Base-by-base conservation (phyloP, 352 stramenopile genomes). In the Globisporangium acanthophoron region DNA sequence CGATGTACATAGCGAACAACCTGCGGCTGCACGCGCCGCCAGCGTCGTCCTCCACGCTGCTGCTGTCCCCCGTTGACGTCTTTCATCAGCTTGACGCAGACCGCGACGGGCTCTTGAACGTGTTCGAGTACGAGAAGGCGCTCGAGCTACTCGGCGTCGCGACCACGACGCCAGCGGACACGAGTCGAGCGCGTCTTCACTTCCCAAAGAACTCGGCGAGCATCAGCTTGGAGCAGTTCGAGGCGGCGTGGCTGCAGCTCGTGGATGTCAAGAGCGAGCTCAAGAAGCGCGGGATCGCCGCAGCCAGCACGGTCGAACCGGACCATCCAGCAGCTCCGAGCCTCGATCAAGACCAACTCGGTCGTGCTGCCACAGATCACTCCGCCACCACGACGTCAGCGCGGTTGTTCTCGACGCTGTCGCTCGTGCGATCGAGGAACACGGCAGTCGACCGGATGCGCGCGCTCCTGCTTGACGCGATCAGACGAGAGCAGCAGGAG, bases 1-100 rank as follows among this genome's bases (percentile, higher is more conserved):
- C 79, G 18, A 65, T 92, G 55, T 90, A 92, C 53, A 78, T 92
- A 48, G 86, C 81, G 27, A 88, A 90, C 56, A 74, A 81, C 54
- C 73, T 92, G 16, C 74, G 78, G 3, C 11, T 55, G 12, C 59
- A 70, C 9, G 24, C 59, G 56, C 20, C 62, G 56, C 20, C 62
- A 49, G 39, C 57, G n/a, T 53, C 59, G 43, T n/a, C 59, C 66
- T 8, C 41, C 45, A 21, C 62, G 21, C 21, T 24, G 18, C 52
- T 60, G 15, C 52, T 89, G 4, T 86, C 76, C 5, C 76, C 76
- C 1, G 69, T 71, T 3, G 76, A 89, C 29, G 66, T 89, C 33
- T 87, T 87, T 58, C 66, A 80, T 39, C 76, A 86, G 47, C 58
- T 89, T 9, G 70, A 86, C 46, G 72, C 68, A 1, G 79, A 91